A percentile compares a stretch with the other conserved stretches of the same genome.
Evolutionary conservation across 2,329 filamentous ascomycete species (phyloP).

Genomic region (Aspergillus nomiae): DNA sequence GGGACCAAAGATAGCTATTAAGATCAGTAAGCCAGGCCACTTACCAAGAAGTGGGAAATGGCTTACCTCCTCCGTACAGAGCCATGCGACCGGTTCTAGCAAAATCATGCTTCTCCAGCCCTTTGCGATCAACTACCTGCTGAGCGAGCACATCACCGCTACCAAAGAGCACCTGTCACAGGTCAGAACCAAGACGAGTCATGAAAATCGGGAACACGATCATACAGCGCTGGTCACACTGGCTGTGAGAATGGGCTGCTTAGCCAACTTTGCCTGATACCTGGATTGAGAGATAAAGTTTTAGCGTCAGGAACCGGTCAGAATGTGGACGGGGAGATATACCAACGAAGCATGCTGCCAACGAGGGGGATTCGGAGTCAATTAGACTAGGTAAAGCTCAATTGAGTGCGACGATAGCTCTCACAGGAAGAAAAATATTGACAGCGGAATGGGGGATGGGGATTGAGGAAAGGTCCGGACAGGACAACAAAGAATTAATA

Average conservation of each 20-base stretch:
- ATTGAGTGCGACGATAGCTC: background rate
- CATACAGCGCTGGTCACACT: constrained; percentile 78
- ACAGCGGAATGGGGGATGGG: background rate
- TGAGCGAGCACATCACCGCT: constrained; percentile 90
- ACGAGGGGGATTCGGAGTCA: background rate
- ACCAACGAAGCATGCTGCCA: constrained; percentile 42
- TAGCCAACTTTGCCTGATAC: constrained; percentile 83
- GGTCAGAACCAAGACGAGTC: background rate
- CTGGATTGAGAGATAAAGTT: constrained; percentile 45
- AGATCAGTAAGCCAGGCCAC: background rate
- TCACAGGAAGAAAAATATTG: background rate
- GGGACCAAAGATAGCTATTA: constrained; percentile 74
- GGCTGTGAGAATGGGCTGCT: constrained; percentile 84
- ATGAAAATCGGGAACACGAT: background rate
- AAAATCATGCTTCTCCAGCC: constrained; percentile 72
- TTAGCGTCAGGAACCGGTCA: constrained; percentile 13
- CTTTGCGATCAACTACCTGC: constrained; percentile 82
- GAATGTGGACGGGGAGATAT: constrained; percentile 12
- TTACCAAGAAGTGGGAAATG: background rate
- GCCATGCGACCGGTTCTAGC: constrained; percentile 52
- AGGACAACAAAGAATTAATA: background rate
- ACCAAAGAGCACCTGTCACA: constrained; percentile 73
- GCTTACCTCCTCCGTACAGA: constrained; percentile 51
- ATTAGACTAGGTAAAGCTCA: background rate
- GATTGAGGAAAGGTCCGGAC: constrained; percentile 1